A percentile compares a stretch with the other conserved stretches of the same genome.
phyloP scores from a whole-genome alignment of 2,329 filamentous ascomycete genomes.

The Pseudogymnoascus sp. region DNA sequence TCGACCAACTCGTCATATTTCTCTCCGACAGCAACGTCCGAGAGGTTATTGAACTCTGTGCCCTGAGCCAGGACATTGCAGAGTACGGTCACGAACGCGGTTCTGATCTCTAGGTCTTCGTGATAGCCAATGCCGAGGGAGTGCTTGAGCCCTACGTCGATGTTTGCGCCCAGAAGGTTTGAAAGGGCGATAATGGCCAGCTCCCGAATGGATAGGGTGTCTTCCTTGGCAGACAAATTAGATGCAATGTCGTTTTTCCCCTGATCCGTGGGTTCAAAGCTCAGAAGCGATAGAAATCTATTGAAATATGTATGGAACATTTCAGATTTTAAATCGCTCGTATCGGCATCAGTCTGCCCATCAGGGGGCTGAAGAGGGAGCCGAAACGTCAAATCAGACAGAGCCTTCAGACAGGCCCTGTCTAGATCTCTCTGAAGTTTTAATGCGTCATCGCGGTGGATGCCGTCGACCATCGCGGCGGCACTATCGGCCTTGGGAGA shows the following conservation, averaged over 20 bases:
- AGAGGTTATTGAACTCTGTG: conserved; percentile 61
- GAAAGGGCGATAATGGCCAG: conserved; percentile 60
- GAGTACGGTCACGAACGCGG: conserved; percentile 61
- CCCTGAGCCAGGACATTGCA: conserved; percentile 65
- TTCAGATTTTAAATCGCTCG: conserved; percentile 60
- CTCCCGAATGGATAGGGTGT: conserved; percentile 48
- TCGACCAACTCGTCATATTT: conserved; percentile 60
- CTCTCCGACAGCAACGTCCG: conserved; percentile 58
- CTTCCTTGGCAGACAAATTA: conserved; percentile 40
- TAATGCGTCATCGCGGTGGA: conserved; percentile 47
- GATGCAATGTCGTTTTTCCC: conserved; percentile 34
- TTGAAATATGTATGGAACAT: conserved; percentile 68
- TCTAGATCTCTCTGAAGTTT: conserved; percentile 58
- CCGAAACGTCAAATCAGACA: conserved; percentile 59
- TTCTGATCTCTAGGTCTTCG: conserved; percentile 60
- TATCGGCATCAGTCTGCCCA: conserved; percentile 56
- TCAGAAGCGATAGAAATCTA: conserved; percentile 57
- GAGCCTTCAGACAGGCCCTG: conserved; percentile 53
- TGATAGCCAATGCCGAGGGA: conserved; percentile 64
- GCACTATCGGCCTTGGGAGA: conserved; percentile 40
- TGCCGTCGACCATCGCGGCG: conserved; percentile 28
- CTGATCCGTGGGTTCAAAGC: conserved; percentile 43
- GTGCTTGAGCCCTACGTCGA: conserved; percentile 63
- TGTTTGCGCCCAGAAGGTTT: conserved; percentile 62
- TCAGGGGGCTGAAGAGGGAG: conserved; percentile 59